A percentile compares a stretch with the other conserved stretches of the same genome.
Conservation (phyloP, 2,329 filamentous ascomycete genomes). For the Ascosphaera acerosa region DNA sequence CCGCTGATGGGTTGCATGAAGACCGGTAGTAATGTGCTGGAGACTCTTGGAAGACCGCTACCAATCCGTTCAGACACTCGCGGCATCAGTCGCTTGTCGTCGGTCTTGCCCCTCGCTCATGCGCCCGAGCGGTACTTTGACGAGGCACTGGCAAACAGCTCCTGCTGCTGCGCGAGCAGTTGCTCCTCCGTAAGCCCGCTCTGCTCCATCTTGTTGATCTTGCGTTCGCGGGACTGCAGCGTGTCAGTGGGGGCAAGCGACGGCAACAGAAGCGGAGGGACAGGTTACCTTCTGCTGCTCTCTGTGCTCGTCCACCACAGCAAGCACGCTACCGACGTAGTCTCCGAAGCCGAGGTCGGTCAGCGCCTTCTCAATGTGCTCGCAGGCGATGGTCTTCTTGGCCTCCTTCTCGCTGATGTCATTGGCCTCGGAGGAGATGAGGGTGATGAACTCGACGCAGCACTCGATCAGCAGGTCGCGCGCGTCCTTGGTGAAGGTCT, state of each 20-base stretch:
- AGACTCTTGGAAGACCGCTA: too few relatives aligned
- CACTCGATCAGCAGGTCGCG: constrained; percentile 92
- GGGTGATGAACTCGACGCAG: constrained; percentile 95
- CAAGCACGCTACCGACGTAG: constrained; percentile 68
- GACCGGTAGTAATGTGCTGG: too few relatives aligned
- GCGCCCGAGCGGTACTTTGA: constrained; percentile 36
- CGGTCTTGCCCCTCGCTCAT: too few relatives aligned
- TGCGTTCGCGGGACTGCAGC: constrained; percentile 68
- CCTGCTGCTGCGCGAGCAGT: constrained; percentile 65
- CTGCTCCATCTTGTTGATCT: constrained; percentile 88
- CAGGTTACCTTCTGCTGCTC: constrained; percentile 59
- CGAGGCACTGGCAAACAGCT: constrained; percentile 64
- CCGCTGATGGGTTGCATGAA: too few relatives aligned
- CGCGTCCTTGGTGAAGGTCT: constrained; percentile 84
- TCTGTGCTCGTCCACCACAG: constrained; percentile 76
- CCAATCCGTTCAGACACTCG: too few relatives aligned
- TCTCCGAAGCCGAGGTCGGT: constrained; percentile 80
- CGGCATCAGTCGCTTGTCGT: too few relatives aligned
- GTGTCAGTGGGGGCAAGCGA: constrained; percentile 1
- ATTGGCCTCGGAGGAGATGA: constrained; percentile 96
- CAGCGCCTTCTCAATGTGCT: constrained; percentile 88
- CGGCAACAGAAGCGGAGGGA: constrained; percentile 2
- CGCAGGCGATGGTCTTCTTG: constrained; percentile 96
- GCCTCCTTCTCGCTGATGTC: constrained; percentile 97
- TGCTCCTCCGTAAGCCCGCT: constrained; percentile 83